Percentiles rank a stretch among this genome's conserved stretches.
Evolutionary conservation across 495 filamentous ascomycete species (phyloP).

Genomic region (Hypoxylon lienhwacheense): DNA sequence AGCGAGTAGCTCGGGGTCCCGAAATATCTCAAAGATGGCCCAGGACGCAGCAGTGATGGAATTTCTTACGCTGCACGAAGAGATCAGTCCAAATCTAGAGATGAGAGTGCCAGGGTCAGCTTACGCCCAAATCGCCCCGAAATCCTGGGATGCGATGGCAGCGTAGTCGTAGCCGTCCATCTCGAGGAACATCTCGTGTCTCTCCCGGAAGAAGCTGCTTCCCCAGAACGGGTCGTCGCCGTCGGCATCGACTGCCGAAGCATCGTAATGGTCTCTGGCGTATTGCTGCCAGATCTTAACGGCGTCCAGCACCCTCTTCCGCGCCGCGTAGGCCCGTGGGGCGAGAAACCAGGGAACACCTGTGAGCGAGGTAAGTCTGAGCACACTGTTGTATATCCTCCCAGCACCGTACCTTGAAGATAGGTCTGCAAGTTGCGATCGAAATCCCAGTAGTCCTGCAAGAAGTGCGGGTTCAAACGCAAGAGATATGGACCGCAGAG

Average conservation of each 20-base stretch:
- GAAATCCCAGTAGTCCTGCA: slow-evolving; percentile 38
- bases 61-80: slow-evolving; percentile 20
- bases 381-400: background rate
- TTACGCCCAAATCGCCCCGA: slow-evolving; percentile 38
- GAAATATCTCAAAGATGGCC: slow-evolving; percentile 30
- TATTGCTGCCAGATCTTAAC: slow-evolving; percentile 36
- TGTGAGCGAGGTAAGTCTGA: slow-evolving; percentile 6
- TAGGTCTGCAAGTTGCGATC: slow-evolving; percentile 37
- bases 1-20: slow-evolving; percentile 27
- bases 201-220: slow-evolving; percentile 36
- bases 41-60: slow-evolving; percentile 23
- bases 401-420: slow-evolving; percentile 24
- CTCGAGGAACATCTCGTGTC: slow-evolving; percentile 36
- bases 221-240: slow-evolving; percentile 42
- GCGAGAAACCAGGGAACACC: slow-evolving; percentile 36
- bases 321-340: slow-evolving; percentile 27
- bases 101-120: slow-evolving; percentile 1
- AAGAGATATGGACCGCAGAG: slow-evolving; percentile 40
- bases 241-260: slow-evolving; percentile 16
- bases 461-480: slow-evolving; percentile 32
- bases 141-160: slow-evolving; percentile 38
- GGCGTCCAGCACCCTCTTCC: slow-evolving; percentile 29
- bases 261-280: slow-evolving; percentile 32
- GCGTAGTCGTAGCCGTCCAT: slow-evolving; percentile 37
- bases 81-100: background rate